Evolutionary conservation across 331 rosid genomes (phyloP).

Genomic region (Pyrus hybrid): DNA sequence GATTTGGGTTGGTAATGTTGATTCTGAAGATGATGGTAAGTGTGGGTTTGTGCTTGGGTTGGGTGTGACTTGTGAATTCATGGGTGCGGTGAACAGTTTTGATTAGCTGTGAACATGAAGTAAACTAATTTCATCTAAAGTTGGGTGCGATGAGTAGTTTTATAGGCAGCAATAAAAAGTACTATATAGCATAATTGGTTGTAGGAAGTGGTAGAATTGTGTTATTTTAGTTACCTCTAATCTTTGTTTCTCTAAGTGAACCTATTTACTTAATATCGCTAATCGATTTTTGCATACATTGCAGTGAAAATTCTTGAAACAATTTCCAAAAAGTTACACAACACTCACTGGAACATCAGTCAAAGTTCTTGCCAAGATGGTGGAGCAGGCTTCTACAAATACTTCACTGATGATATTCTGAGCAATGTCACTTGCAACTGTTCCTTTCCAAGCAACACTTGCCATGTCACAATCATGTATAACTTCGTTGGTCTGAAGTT

Average conservation of each 20-base stretch:
- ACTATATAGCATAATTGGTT: not conserved
- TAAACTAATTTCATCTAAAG: not conserved
- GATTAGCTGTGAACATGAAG: not conserved
- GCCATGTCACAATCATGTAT: conserved; percentile 59
- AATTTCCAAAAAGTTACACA: conserved; percentile 43
- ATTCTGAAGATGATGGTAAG: not conserved
- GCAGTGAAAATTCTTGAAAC: conserved; percentile 62
- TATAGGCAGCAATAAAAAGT: not conserved
- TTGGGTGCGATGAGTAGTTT: not conserved
- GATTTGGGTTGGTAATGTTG: not conserved
- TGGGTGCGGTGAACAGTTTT: not conserved
- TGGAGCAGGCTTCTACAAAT: conserved; percentile 18
- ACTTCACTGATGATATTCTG: not conserved
- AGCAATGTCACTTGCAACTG: conserved; percentile 55
- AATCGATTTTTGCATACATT: not conserved
- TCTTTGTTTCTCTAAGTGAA: not conserved
- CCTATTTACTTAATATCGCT: not conserved
- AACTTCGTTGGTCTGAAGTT: not conserved
- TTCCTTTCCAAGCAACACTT: conserved; percentile 20
- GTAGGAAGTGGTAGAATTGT: not conserved
- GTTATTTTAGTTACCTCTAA: not conserved
- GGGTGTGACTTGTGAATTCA: no score
- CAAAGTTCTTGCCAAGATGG: conserved; percentile 36
- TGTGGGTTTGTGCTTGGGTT: not conserved
- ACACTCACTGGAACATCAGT: conserved; percentile 32